A percentile compares a stretch with the other conserved stretches of the same genome.
phyloP scores from a whole-genome alignment of 2,329 filamentous ascomycete genomes.

The Akanthomyces dipterigenus region DNA sequence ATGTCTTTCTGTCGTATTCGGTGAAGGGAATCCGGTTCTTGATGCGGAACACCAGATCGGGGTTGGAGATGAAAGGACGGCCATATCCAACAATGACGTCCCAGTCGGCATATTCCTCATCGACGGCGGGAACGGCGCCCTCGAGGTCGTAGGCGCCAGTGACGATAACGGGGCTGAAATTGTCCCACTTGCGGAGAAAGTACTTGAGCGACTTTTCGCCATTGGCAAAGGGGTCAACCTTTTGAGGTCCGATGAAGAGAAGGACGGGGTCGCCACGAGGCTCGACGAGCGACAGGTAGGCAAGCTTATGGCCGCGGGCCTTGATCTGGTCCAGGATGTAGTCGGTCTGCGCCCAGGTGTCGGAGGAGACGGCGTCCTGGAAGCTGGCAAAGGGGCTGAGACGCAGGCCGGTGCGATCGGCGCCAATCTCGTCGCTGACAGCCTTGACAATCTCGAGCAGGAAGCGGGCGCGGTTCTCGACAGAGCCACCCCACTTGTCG shows the following conservation, averaged over 20 bases:
- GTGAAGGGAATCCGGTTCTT: conserved; percentile 19
- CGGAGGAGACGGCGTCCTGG: conserved; percentile 18
- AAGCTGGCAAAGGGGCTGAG: conserved; percentile 29
- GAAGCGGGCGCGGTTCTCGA: conserved; percentile 44
- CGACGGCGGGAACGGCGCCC: conserved; percentile 16
- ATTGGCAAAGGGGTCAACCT: conserved; percentile 23
- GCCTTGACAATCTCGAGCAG: conserved; percentile 38
- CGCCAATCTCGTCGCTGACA: conserved; percentile 34
- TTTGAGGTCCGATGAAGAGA: not conserved
- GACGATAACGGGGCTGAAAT: conserved; percentile 22
- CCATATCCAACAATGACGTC: conserved; percentile 26
- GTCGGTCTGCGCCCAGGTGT: conserved; percentile 17
- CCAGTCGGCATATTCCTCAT: conserved; percentile 22
- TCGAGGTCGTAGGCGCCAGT: conserved; percentile 20
- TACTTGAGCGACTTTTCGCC: conserved; percentile 23
- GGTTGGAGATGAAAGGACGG: conserved; percentile 22
- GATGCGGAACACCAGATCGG: conserved; percentile 22
- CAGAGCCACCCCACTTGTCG: conserved; percentile 43
- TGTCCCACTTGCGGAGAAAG: conserved; percentile 24
- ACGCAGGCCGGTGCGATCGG: conserved; percentile 42
- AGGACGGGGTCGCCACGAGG: conserved; percentile 20
- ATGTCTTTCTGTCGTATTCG: conserved; percentile 20
- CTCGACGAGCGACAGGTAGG: conserved; percentile 24
- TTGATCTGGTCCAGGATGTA: conserved; percentile 23
- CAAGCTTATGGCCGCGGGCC: conserved; percentile 21